Conservation (phyloP, 352 stramenopile genomes). For the Globisporangium iwayamae region DNA sequence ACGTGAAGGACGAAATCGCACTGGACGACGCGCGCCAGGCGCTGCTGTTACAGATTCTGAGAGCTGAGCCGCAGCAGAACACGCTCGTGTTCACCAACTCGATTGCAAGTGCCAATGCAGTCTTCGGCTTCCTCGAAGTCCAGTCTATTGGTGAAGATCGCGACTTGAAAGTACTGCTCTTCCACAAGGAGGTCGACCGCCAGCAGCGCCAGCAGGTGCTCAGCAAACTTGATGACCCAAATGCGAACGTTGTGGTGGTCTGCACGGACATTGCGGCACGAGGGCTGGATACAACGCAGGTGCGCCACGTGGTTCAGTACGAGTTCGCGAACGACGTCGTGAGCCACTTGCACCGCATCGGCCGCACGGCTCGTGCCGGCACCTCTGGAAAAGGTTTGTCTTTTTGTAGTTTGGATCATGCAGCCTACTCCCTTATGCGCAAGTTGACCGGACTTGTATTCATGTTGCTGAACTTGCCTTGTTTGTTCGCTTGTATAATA, state of each 20-base stretch:
- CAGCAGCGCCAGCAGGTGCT: constrained; percentile 46
- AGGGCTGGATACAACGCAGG: constrained; percentile 67
- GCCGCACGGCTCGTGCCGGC: constrained; percentile 61
- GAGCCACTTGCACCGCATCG: constrained; percentile 78
- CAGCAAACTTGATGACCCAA: constrained; percentile 31
- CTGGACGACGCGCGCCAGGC: constrained; percentile 29
- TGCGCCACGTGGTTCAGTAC: constrained; percentile 74
- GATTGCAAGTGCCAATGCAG: constrained; percentile 54
- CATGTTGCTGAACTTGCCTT: not conserved
- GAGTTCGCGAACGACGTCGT: constrained; percentile 82
- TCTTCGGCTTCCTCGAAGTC: constrained; percentile 48
- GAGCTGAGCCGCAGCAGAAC: constrained; percentile 21
- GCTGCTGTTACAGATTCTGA: constrained; percentile 50
- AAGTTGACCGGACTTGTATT: not conserved
- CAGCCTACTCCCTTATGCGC: not conserved
- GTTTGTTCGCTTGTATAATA: constrained; percentile 9
- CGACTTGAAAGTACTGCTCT: constrained; percentile 25
- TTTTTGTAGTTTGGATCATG: not conserved
- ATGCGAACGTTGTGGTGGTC: constrained; percentile 41
- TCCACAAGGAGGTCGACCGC: constrained; percentile 65
- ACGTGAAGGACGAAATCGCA: constrained; percentile 18
- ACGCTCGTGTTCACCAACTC: constrained; percentile 78
- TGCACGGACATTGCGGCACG: constrained; percentile 78
- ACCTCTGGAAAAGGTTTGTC: constrained; percentile 41
- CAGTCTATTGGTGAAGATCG: constrained; percentile 13